Evolutionary conservation across 306 rosid species (phyloP).

Genomic region (Pterocarpus santalinus): DNA sequence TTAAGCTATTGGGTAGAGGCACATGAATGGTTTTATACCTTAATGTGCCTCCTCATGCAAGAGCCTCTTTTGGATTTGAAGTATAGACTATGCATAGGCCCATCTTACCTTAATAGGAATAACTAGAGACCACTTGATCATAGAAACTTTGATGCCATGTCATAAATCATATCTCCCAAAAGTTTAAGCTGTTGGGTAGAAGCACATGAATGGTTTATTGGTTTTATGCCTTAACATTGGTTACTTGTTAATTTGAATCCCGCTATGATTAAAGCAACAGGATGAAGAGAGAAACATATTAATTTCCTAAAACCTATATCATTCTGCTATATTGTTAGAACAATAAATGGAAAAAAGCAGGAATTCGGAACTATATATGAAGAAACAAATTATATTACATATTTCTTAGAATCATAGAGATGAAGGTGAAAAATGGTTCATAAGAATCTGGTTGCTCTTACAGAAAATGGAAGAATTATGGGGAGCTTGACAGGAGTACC

Average conservation of each 20-base stretch:
- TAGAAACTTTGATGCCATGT: too few species aligned
- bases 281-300: slow-evolving; percentile 8
- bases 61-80: too few species aligned
- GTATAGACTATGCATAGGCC: too few species aligned
- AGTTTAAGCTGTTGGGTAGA: too few species aligned
- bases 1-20: too few species aligned
- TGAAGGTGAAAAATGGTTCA: slow-evolving; percentile 8
- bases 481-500: slow-evolving; percentile 75
- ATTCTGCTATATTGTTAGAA: slow-evolving; percentile 7
- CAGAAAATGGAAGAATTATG: slow-evolving; percentile 80
- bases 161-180: too few species aligned
- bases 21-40: too few species aligned
- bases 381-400: background rate
- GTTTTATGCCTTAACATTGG: too few species aligned
- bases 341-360: background rate
- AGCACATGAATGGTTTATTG: too few species aligned
- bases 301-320: background rate
- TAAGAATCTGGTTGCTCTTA: slow-evolving; percentile 36
- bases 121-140: too few species aligned
- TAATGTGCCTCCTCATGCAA: too few species aligned
- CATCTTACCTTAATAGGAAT: too few species aligned
- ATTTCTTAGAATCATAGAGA: background rate
- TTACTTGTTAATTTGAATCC: background rate
- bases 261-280: background rate
- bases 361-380: background rate